Base-by-base conservation (phyloP, 2,329 filamentous ascomycete species). In the Venturia carpophila region DNA sequence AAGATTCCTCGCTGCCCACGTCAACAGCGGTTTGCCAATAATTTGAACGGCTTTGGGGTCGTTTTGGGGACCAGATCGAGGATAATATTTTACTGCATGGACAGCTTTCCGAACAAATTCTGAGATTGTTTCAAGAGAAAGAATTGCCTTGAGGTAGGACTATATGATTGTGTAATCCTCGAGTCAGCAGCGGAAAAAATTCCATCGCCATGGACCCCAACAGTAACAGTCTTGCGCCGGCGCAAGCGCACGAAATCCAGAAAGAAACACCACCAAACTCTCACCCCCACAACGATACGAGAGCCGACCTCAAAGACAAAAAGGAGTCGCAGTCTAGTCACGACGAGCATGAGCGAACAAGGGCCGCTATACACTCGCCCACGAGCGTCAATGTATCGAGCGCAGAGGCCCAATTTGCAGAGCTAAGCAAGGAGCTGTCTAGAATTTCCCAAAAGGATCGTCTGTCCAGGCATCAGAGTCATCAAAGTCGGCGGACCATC, bases 401-500 rank as follows among this genome's bases (percentile, higher is more conserved):
- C 63, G 89, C 89, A 55, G 84, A 90, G 73, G 83, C 83, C 41
- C 87, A 91, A 34, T 92, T 92, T 68, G 83, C 83, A 0, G 81
- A 89, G 68, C 79, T 92, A 17, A 87, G 74, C 68, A 75, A 75
- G 27, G 76, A 79, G 68, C 72, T 81, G 6, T 78, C 77, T 66
- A 79, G 62, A 77, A 73, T 67, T 72, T 78, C 76, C 21, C 71
- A 75, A 45, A 71, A 74, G 64, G 71, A 74, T 21, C 74, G 72
- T 41, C 63, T 77, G 43, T 78, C 76, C 3, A 71, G 71, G 52
- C 74, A 74, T 34, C 68, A 70, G 4, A 64, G 63, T 34, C 74
- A 73, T 39, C 69, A 70, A 3, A 63, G 61, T 43, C 42, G 34
- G n/a, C 42, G 49, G 21, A 64, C 21, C 39, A 9, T 21, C 6